Evolutionary conservation across 140 eudicot species (phyloP).

Genomic region (Flaveria floridana): DNA sequence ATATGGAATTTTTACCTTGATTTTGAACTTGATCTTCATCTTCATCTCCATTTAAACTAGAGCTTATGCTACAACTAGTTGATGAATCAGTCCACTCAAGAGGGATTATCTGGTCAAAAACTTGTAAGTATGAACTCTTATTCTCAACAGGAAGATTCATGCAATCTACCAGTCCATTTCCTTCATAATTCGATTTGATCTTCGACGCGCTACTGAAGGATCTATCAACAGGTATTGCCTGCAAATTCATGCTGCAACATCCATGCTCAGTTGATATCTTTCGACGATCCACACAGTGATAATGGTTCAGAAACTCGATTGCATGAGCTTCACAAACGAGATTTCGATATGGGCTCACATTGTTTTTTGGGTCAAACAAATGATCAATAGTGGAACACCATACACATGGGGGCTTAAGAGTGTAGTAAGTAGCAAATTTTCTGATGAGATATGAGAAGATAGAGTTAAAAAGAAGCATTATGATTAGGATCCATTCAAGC

Average conservation of each 20-base stretch:
- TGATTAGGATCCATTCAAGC: conserved; percentile 56
- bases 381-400: conserved; percentile 51
- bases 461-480: conserved; percentile 53
- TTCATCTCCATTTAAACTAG: conserved; percentile 29
- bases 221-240: conserved; percentile 15
- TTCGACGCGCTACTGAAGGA: conserved; percentile 2
- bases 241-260: conserved; percentile 25
- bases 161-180: conserved; percentile 15
- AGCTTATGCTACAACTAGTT: conserved; percentile 38
- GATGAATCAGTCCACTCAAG: conserved; percentile 42
- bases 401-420: conserved; percentile 54
- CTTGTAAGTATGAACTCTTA: conserved; percentile 30
- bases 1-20: not conserved
- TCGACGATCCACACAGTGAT: conserved; percentile 20
- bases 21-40: conserved; percentile 23
- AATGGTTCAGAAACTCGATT: conserved; percentile 33
- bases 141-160: conserved; percentile 26
- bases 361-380: conserved; percentile 39
- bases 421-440: conserved; percentile 40
- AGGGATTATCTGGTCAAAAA: conserved; percentile 40
- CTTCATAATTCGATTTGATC: conserved; percentile 10
- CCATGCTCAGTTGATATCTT: conserved; percentile 15
- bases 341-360: conserved; percentile 25
- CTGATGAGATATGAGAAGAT: conserved; percentile 45
- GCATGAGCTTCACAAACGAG: conserved; percentile 49